Evolutionary conservation across 441 rosid genomes (phyloP), one percentile per base, ranked within the genome.

Genomic region (Croton laevigatus): DNA sequence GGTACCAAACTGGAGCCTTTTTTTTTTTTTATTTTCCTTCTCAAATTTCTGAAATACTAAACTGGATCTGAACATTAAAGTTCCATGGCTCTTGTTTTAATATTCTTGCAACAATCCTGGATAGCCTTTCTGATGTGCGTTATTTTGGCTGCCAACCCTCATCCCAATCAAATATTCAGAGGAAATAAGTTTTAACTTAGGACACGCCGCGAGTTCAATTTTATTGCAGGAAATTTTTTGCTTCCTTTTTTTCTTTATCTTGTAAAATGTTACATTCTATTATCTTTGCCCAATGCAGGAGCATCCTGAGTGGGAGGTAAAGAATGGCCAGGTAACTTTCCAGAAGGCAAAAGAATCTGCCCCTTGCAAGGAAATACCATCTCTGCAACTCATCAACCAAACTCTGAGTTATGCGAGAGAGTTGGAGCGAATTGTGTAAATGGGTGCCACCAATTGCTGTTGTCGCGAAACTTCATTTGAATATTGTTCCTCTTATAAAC

Each of bases 401-500:
- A 92, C 99, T 16, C 86, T 95, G 74, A 92, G 97, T 82, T 91
- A 90, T 6, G 97, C 99, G 0, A 83, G 98, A 73, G 99, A 95
- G 87, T 81, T 95, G 84, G 99, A 92, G 89, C 90, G 95, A 68
- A 95, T 92, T 13, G 96, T 95, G 78, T 91, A 86, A 80, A 59
- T 12, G 52, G 52, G n/a, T 58, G 48, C 23, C 10, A 6, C 37
- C 12, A 12, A 7, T 48, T 36, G 23, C 48, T 32, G 10, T 57
- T 1, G 3, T 4, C 60, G 8, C 57, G 52, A 58, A 4, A 20
- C 48, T 2, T 6, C 42, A 65, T 66, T 38, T 44, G 52, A 37
- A 19, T 71, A 34, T 38, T 71, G 46, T 64, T 74, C 42, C 61
- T n/a, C 51, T 40, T 27, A 27, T 38, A 40, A 69, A 71, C 44